A percentile compares a stretch with the other conserved stretches of the same genome.
phyloP scores from a whole-genome alignment of 2,329 filamentous ascomycete genomes.

The Aspergillus niger region DNA sequence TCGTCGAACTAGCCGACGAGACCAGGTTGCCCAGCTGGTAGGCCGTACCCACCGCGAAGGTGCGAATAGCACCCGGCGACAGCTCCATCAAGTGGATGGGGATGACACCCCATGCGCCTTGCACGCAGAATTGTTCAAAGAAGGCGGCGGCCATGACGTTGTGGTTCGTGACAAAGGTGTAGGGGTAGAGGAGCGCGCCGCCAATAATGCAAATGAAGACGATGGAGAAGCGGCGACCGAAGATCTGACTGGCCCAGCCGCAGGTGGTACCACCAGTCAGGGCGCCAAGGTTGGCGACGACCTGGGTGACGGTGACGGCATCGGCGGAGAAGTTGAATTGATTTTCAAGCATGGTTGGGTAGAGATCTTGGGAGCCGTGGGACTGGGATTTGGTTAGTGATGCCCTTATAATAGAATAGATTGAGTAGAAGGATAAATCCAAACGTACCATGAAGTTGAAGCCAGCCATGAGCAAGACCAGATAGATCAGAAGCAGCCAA shows the following conservation, averaged over 20 bases:
- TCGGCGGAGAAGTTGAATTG: slow-evolving; percentile 59
- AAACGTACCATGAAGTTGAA: slow-evolving; percentile 78
- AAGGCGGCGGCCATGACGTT: slow-evolving; percentile 77
- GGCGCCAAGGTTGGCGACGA: slow-evolving; percentile 71
- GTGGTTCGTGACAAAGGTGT: slow-evolving; percentile 67
- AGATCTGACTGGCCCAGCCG: slow-evolving; percentile 68
- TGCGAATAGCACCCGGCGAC: slow-evolving; percentile 61
- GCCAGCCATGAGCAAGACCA: slow-evolving; percentile 83
- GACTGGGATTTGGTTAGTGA: slow-evolving; percentile 43
- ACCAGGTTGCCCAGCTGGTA: slow-evolving; percentile 68
- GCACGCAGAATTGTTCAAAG: slow-evolving; percentile 79
- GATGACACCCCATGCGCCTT: slow-evolving; percentile 76
- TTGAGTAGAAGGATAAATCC: background rate
- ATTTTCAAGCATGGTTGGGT: slow-evolving; percentile 62
- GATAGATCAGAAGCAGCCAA: slow-evolving; percentile 77
- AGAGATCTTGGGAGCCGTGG: slow-evolving; percentile 71
- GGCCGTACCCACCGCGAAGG: slow-evolving; percentile 63
- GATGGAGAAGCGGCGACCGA: slow-evolving; percentile 70
- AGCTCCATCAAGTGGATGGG: slow-evolving; percentile 70
- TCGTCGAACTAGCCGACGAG: slow-evolving; percentile 67
- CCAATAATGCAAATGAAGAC: slow-evolving; percentile 65
- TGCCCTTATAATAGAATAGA: too few relatives aligned
- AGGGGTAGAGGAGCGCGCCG: slow-evolving; percentile 79
- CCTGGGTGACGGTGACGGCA: slow-evolving; percentile 68
- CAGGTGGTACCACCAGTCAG: slow-evolving; percentile 67